phyloP scores from a whole-genome alignment of 169 alveolate species.

The Plasmodium chabaudi region DNA sequence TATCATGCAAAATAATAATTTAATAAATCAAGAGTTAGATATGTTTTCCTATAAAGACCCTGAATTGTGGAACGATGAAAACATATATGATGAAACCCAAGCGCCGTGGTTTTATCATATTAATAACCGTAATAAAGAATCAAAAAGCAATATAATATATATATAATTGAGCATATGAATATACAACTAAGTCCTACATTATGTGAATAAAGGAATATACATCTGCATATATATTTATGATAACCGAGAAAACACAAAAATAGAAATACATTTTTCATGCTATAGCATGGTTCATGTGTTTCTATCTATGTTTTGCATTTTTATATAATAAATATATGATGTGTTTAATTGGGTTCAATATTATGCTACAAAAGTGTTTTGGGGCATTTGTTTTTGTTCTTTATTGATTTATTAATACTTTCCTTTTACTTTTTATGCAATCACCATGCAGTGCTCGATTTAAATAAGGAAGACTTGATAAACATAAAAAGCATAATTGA shows the following conservation, averaged over 20 bases:
- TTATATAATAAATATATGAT: no score
- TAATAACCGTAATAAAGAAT: conserved; percentile 25
- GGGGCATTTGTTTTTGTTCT: not conserved
- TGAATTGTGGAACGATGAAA: conserved; percentile 29
- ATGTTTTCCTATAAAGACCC: conserved; percentile 72
- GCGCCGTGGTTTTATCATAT: conserved; percentile 77
- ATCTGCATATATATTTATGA: not conserved
- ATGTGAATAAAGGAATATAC: not conserved
- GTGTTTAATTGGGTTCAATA: not conserved
- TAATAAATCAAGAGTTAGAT: conserved; percentile 3
- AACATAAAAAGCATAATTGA: conserved; percentile 48
- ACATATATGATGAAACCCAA: conserved; percentile 33
- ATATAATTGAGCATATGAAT: not conserved
- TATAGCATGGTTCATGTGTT: not conserved
- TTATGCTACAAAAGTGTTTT: not conserved
- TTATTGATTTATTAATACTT: conserved; percentile 4
- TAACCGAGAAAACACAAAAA: not conserved
- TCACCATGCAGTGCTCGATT: conserved; percentile 22
- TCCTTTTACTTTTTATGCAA: conserved; percentile 1
- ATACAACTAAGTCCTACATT: not conserved
- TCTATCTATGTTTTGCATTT: not conserved
- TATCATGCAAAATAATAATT: conserved; percentile 25
- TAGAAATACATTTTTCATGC: not conserved
- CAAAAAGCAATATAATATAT: conserved; percentile 11
- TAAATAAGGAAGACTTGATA: conserved; percentile 44